Evolutionary conservation across 2,329 filamentous ascomycete species (phyloP).

Genomic region (Chaetomium sp.): DNA sequence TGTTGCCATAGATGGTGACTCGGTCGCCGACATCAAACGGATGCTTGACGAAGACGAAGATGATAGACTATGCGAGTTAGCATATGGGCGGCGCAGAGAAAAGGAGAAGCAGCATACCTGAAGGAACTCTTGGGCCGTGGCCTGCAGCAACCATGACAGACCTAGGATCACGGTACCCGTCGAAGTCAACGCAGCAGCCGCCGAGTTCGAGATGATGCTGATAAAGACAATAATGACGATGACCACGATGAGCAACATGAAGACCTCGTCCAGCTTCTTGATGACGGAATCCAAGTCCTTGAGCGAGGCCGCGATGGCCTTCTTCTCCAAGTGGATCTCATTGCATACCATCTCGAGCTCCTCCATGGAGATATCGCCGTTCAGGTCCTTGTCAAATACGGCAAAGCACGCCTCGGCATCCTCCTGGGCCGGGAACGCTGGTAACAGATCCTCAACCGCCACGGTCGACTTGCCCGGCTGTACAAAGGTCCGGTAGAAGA

Average conservation of each 20-base stretch:
- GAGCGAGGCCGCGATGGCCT: constrained; percentile 89
- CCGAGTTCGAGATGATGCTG: constrained; percentile 84
- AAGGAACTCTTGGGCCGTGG: constrained; percentile 90
- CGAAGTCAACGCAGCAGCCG: constrained; percentile 87
- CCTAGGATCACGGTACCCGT: constrained; percentile 86
- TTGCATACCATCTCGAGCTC: constrained; percentile 92
- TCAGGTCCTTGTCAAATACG: constrained; percentile 96
- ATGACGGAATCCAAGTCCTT: constrained; percentile 96
- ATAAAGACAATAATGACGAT: constrained; percentile 85
- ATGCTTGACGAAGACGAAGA: constrained; percentile 97
- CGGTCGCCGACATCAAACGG: constrained; percentile 95
- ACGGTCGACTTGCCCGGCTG: constrained; percentile 76
- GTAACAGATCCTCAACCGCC: constrained; percentile 72
- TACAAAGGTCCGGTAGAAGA: constrained; percentile 84
- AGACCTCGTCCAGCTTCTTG: constrained; percentile 82
- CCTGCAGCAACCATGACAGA: constrained; percentile 88
- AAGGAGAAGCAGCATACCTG: constrained; percentile 40
- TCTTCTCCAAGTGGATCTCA: constrained; percentile 91
- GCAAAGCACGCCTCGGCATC: constrained; percentile 86
- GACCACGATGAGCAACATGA: constrained; percentile 81
- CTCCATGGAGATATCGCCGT: constrained; percentile 94
- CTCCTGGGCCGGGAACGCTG: constrained; percentile 78
- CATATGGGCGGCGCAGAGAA: neutral
- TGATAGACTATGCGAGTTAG: constrained; percentile 65
- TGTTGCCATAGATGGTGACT: constrained; percentile 88